Percentiles rank a stretch among this genome's conserved stretches.
Evolutionary conservation across 2,329 filamentous ascomycete genomes (phyloP).

Genomic region (Basipetospora chlamydospora): DNA sequence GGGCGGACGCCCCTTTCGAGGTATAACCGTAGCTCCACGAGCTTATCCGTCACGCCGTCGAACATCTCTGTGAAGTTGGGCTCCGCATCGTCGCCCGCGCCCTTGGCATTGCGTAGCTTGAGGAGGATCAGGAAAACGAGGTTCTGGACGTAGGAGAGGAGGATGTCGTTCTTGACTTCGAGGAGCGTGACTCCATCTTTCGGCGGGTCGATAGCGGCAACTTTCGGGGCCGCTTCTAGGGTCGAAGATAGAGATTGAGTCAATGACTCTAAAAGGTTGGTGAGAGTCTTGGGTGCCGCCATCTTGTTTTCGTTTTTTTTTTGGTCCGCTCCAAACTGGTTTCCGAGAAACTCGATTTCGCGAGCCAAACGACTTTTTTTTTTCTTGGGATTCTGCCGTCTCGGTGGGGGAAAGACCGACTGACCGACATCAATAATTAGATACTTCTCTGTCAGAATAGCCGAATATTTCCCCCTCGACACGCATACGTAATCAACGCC

Average conservation of each 20-base stretch:
- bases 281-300: constrained; percentile 33
- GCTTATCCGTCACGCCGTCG: constrained; percentile 56
- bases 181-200: constrained; percentile 85
- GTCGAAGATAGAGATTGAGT: constrained; percentile 47
- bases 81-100: constrained; percentile 4
- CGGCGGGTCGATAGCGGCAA: constrained; percentile 52
- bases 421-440: too few relatives aligned
- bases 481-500: too few relatives aligned
- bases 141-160: constrained; percentile 90
- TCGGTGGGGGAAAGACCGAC: neutral
- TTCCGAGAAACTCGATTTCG: neutral
- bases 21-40: constrained; percentile 85
- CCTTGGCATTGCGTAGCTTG: constrained; percentile 50
- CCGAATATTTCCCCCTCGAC: neutral
- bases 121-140: constrained; percentile 76
- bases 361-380: neutral
- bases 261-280: constrained; percentile 36
- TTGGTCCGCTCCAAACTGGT: constrained; percentile 9
- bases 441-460: neutral
- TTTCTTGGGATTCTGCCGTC: too few relatives aligned
- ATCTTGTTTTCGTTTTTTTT: constrained; percentile 18
- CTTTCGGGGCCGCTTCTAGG: constrained; percentile 50
- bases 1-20: constrained; percentile 86
- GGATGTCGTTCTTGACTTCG: constrained; percentile 92
- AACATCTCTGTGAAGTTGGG: constrained; percentile 15